A percentile compares a stretch with the other conserved stretches of the same genome.
phyloP scores from a whole-genome alignment of 768 basidiomycete genomes.

The Kwoniella bestiolae region DNA sequence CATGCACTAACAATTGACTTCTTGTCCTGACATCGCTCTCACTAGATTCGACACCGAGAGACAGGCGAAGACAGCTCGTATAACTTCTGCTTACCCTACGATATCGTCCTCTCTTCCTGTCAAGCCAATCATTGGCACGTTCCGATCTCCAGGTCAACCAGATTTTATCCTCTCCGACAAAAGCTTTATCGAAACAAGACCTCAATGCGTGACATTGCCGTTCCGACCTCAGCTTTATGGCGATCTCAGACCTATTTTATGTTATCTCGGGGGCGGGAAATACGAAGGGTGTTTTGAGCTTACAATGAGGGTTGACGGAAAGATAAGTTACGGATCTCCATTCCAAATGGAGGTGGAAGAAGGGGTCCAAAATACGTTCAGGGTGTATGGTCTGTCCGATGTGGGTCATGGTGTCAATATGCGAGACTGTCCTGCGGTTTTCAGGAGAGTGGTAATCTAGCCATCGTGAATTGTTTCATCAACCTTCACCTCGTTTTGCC shows the following conservation, averaged over 20 bases:
- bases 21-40: no score
- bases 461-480: background rate
- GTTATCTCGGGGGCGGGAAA: background rate
- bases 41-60: background rate
- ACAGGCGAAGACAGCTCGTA: background rate
- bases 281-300: slow-evolving; percentile 1
- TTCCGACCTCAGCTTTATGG: slow-evolving; percentile 2
- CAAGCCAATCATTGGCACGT: background rate
- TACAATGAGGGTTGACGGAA: background rate
- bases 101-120: background rate
- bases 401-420: background rate
- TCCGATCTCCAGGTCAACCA: background rate
- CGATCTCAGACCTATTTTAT: background rate
- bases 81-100: background rate
- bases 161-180: background rate
- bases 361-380: background rate
- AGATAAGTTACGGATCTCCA: background rate
- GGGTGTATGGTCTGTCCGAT: background rate
- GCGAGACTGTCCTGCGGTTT: background rate
- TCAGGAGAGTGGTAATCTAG: background rate
- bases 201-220: background rate
- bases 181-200: background rate
- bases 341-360: background rate
- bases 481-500: background rate
- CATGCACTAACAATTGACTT: no score